Base-by-base conservation (phyloP, 371 early-diverging fungal genomes). In the Thermomucor indicae-seudaticae region DNA sequence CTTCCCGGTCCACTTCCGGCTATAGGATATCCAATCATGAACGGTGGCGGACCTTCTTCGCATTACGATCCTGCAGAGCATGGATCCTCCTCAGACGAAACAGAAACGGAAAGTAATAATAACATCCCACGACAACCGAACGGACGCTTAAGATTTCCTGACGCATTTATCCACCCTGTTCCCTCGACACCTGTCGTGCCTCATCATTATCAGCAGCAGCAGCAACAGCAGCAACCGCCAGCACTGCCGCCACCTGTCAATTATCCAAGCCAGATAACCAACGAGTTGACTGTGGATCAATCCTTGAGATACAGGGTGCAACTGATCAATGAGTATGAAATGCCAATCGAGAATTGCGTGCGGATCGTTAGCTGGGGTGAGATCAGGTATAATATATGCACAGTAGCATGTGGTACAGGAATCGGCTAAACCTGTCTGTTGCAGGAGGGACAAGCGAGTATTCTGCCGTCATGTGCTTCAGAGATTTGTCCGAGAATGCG, bases 401-500 rank as follows among this genome's bases (percentile, higher is more conserved):
- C 24, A 34, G 17, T 3, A 47, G 7, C 30, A 16, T 22, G 32
- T 47, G 7, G 7, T 25, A 19, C 14, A 38, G 14, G 45, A 28
- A 40, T 23, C 20, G 24, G 12, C 17, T 17, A 25, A 30, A n/a
- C 32, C 38, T 20, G 10, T 2, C 35, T 16, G 3, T 47, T 25
- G 29, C 50, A 73, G 77, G 40, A 72, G 87, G 29, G 78, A 85
- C 50, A 67, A 76, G 10, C 61, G 66, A 11, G 60, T 66, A 1
- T 78, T 84, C 49, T 80, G 78, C 49, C 79, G 79, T 48, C 58
- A 58, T 20, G 81, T 80, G 35, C 53, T 90, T 30, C 80, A 83
- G 47, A 70, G 70, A 44, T 84, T 83, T 53, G 75, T 90, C 16
- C 69, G 80, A 31, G 90, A 90, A 47, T 80, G 79, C 43, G 73